These are phyloP conservation scores for Pleurostoma richardsiae DNA, from an alignment of 2,329 filamentous ascomycete genomes.

Conservation along the genomic window DNA sequence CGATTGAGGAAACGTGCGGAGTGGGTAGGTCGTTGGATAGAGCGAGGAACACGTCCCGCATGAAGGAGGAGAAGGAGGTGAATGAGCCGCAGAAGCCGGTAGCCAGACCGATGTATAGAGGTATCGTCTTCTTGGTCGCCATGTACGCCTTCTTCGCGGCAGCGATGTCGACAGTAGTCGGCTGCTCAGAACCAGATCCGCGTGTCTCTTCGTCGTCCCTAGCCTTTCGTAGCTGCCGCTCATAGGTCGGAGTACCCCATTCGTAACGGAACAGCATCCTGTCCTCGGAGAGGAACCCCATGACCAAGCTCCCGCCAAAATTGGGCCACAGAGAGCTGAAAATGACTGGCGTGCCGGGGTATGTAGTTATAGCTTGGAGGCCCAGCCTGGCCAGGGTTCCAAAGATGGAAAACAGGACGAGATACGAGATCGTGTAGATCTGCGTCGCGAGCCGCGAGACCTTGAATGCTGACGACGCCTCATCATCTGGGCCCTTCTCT, in stretches of 20 bases:
- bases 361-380: conserved; percentile 72
- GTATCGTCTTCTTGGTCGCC: conserved; percentile 76
- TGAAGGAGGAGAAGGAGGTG: conserved; percentile 82
- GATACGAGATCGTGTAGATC: conserved; percentile 71
- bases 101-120: conserved; percentile 69
- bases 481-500: neutral
- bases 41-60: conserved; percentile 74
- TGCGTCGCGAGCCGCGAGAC: conserved; percentile 50
- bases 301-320: conserved; percentile 71
- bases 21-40: conserved; percentile 67
- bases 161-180: conserved; percentile 25
- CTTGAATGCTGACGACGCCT: neutral
- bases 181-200: conserved; percentile 11
- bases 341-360: conserved; percentile 69
- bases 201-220: conserved; percentile 32
- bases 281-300: conserved; percentile 84
- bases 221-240: conserved; percentile 25
- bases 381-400: conserved; percentile 82
- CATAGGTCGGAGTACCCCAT: conserved; percentile 46
- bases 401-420: conserved; percentile 79
- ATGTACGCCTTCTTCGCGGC: conserved; percentile 53
- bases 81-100: conserved; percentile 71
- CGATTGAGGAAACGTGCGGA: conserved; percentile 26
- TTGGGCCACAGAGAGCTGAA: conserved; percentile 85
- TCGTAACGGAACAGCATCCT: conserved; percentile 67